phyloP scores from a whole-genome alignment of 148 eudicot species.

The Euryodendron excelsum region DNA sequence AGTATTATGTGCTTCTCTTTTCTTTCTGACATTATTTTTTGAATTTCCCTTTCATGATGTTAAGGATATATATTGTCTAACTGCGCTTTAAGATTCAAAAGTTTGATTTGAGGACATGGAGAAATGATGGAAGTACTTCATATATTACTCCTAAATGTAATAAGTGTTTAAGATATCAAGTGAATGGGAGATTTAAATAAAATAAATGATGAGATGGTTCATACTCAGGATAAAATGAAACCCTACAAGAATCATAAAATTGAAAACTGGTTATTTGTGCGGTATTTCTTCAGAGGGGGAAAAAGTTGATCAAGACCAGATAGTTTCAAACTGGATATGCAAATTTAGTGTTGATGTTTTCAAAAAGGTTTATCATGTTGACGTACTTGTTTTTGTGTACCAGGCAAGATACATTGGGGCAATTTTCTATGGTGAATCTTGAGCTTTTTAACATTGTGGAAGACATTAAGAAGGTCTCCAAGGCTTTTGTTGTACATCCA shows the following conservation, averaged over 20 bases:
- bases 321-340: not conserved
- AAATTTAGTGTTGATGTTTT: not conserved
- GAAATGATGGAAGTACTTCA: not conserved
- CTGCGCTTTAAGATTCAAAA: not conserved
- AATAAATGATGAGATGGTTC: not conserved
- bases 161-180: not conserved
- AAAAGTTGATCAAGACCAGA: not conserved
- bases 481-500: constrained; percentile 94
- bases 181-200: too few species aligned
- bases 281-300: not conserved
- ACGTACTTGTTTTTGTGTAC: constrained; percentile 2
- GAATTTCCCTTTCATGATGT: not conserved
- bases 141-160: not conserved
- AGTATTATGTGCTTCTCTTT: not conserved
- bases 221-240: not conserved
- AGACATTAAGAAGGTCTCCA: constrained; percentile 93
- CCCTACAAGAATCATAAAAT: not conserved
- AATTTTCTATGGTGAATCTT: constrained; percentile 96
- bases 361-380: not conserved
- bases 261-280: not conserved
- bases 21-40: not conserved
- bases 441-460: constrained; percentile 88
- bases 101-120: not conserved
- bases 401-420: constrained; percentile 87
- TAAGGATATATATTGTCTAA: not conserved